Base-by-base conservation (phyloP, 169 alveolate species). In the Plasmodium cynomolgi region DNA sequence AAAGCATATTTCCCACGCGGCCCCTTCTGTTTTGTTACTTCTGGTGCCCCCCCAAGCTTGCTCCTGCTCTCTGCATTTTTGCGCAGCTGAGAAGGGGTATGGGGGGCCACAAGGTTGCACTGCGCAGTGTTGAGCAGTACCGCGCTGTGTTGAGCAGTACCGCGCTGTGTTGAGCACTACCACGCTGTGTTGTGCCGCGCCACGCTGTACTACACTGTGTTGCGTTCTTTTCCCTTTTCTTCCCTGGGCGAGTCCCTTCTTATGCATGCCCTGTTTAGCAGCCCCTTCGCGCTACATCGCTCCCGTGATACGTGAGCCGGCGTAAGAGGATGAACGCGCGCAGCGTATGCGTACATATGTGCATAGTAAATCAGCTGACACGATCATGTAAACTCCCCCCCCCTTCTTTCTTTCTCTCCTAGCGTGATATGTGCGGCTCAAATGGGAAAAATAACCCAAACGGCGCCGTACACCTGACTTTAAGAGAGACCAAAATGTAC, bases 1-100 rank as follows among this genome's bases (percentile, higher is more conserved):
- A 86, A 86, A 86, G 81, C 93, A 86, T 86, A 86, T 74, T 86
- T 86, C 81, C 37, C 37, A 68, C 82, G 8, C 86, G 44, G 17
- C 31, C 54, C 79, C 92, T 39, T 37, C 50, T 83, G 8, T 68
- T 29, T 56, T 15, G 54, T 83, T 33, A 44, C 62, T 83, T 83
- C 54, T n/a, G 54, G 20, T 4, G 58, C 58, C 58, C 20, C 11
- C 20, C 58, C 20, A 50, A 15, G 62, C 2, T 50, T 50, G n/a
- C 23, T 50, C 62, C 31, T 81, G 4, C 39, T 81, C 17, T 20
- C 29, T 44, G 72, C 74, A 41, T 41, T 41, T 81, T 29, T 31
- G 34, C 71, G 73, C 26, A 74, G 82, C 20, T 13, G 62, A 50
- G 62, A 50, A 1, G 62, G 26, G 6, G 62, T n/a, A n/a, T 3